These are phyloP conservation scores for Paracorniculantispora psalliotae DNA, from an alignment of 2,329 filamentous ascomycete species.

Conservation along the genomic window DNA sequence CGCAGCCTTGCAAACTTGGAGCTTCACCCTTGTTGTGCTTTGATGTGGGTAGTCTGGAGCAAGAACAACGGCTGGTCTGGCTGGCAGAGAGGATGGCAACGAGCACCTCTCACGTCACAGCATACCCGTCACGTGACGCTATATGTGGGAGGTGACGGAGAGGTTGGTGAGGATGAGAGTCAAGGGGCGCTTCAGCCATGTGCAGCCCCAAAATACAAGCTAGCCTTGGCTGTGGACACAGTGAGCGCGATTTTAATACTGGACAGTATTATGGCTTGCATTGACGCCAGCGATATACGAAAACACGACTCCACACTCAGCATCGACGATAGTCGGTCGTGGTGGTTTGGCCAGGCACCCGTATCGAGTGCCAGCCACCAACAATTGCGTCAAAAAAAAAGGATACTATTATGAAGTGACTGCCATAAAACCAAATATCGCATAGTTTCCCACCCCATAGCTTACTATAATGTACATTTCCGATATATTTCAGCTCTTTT, in stretches of 20 bases:
- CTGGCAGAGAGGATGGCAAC: slow-evolving; percentile 8
- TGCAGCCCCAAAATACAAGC: background rate
- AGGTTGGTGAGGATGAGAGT: slow-evolving; percentile 10
- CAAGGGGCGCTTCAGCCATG: slow-evolving; percentile 2
- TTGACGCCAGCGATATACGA: background rate
- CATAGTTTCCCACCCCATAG: background rate
- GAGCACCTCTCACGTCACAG: slow-evolving; percentile 15
- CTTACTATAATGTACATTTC: slow-evolving; percentile 14
- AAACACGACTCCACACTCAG: background rate
- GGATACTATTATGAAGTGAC: background rate
- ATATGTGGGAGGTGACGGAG: slow-evolving; percentile 11
- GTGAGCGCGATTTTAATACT: background rate
- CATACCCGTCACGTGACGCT: slow-evolving; percentile 14
- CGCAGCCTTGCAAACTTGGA: slow-evolving; percentile 8
- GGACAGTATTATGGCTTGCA: background rate
- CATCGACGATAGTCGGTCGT: background rate
- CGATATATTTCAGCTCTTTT: slow-evolving; percentile 1
- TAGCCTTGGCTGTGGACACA: slow-evolving; percentile 1
- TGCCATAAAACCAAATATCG: background rate
- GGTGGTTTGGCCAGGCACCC: background rate
- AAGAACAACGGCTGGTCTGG: slow-evolving; percentile 11
- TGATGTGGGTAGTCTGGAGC: slow-evolving; percentile 13
- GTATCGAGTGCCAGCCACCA: background rate
- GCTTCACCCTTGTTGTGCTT: slow-evolving; percentile 10
- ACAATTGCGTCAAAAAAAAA: slow-evolving; percentile 4